phyloP scores from a whole-genome alignment of 768 basidiomycete species.

The Pleurotus pulmonarius region DNA sequence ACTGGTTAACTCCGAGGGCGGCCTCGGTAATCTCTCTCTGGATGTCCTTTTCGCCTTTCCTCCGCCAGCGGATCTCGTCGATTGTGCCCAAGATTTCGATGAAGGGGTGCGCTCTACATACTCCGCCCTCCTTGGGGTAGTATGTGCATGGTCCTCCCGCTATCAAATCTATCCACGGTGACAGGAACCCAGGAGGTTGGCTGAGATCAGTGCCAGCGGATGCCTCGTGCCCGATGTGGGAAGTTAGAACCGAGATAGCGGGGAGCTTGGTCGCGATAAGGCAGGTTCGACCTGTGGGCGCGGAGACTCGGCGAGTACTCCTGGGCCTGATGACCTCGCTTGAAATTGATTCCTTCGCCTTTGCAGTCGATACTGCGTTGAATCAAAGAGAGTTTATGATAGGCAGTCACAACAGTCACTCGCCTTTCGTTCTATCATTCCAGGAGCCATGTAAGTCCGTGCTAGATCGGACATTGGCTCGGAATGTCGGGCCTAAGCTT shows the following conservation, averaged over 20 bases:
- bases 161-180: background rate
- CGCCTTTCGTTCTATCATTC: background rate
- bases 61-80: background rate
- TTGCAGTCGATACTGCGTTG: too few relatives aligned
- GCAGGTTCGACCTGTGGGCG: conserved; percentile 1
- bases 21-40: background rate
- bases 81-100: background rate
- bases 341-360: background rate
- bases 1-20: background rate
- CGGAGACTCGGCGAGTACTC: background rate
- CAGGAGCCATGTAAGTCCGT: background rate
- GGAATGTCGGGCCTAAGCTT: background rate
- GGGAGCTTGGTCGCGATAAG: background rate
- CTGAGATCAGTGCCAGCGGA: background rate
- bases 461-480: background rate
- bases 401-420: background rate
- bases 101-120: background rate
- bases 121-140: background rate
- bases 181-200: background rate
- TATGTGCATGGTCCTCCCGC: background rate
- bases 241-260: background rate
- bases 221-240: conserved; percentile 2
- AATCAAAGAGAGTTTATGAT: background rate
- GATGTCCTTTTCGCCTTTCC: background rate
- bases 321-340: background rate